phyloP scores from a whole-genome alignment of 257 asterid species.

The Nicotiana noctiflora region DNA sequence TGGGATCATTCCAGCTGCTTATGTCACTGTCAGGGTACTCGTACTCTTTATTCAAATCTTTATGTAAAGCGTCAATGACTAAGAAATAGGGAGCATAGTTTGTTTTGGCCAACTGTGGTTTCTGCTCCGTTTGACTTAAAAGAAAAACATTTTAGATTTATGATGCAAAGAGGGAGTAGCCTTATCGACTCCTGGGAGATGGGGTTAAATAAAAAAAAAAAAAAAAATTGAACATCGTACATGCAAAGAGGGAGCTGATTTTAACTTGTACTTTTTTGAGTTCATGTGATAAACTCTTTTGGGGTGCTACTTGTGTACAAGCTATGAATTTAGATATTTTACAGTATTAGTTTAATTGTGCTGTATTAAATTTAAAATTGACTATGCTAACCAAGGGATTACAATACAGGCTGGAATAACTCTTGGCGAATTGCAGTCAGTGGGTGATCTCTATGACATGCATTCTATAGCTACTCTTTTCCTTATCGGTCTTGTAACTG shows the following conservation, averaged over 20 bases:
- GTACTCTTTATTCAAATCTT: conserved; percentile 12
- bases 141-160: background rate
- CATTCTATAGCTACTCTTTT: conserved; percentile 75
- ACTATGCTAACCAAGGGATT: background rate
- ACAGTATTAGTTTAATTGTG: background rate
- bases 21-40: conserved; percentile 80
- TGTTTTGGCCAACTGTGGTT: background rate
- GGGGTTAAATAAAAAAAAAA: background rate
- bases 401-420: conserved; percentile 79
- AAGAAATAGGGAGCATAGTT: background rate
- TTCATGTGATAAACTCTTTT: background rate
- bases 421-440: conserved; percentile 78
- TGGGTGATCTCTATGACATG: conserved; percentile 88
- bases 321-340: background rate
- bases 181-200: background rate
- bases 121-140: background rate
- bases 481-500: conserved; percentile 65
- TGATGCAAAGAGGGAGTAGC: background rate
- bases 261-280: background rate
- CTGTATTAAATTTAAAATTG: background rate
- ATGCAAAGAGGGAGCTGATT: background rate
- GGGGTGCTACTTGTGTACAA: background rate
- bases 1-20: conserved; percentile 93
- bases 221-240: background rate
- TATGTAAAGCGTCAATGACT: background rate